Conservation (phyloP, 2,329 filamentous ascomycete genomes). For the Diaporthe velutina region DNA sequence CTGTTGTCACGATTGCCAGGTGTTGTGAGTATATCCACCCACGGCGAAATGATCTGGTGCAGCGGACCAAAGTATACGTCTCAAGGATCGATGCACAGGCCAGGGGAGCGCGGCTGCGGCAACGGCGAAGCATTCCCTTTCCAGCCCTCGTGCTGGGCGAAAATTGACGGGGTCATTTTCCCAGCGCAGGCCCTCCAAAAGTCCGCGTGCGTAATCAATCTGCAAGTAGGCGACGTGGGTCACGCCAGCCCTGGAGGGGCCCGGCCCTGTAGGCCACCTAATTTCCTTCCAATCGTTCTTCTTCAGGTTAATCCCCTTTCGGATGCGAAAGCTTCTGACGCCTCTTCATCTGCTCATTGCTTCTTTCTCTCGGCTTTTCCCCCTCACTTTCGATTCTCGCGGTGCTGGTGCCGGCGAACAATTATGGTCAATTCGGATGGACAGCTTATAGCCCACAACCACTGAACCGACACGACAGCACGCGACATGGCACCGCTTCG, state of each 20-base stretch:
- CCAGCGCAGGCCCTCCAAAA: neutral
- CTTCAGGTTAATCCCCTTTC: neutral
- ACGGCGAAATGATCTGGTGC: neutral
- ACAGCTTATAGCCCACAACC: neutral
- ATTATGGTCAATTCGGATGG: neutral
- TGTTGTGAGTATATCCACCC: neutral
- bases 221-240: constrained; percentile 10
- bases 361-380: neutral
- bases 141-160: neutral
- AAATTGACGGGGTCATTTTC: constrained; percentile 8
- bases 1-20: neutral
- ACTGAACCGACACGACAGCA: constrained; percentile 12
- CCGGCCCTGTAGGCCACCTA: neutral
- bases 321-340: neutral
- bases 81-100: neutral
- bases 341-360: neutral
- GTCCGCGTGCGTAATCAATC: constrained; percentile 8
- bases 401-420: constrained; percentile 28
- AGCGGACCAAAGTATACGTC: neutral
- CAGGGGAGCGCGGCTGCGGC: neutral
- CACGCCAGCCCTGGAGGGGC: constrained; percentile 14
- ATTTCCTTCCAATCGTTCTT: constrained; percentile 20
- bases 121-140: constrained; percentile 19
- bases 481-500: constrained; percentile 32
- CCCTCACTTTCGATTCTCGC: constrained; percentile 3